Conservation (phyloP, 192 early-diverging fungal genomes). For the Backusella sp. region DNA sequence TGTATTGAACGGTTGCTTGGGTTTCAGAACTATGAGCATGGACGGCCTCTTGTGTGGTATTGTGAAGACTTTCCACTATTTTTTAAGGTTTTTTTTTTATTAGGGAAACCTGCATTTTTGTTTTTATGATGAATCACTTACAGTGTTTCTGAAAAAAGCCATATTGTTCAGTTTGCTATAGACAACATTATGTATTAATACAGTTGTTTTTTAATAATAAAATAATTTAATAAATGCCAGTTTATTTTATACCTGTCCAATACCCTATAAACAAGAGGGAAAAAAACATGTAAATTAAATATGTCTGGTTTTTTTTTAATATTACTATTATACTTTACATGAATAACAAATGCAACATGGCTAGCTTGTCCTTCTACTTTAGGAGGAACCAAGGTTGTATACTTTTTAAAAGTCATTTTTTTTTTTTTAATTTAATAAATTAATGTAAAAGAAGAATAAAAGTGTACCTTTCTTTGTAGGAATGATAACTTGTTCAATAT, state of each 20-base stretch:
- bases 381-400: neutral
- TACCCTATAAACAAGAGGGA: constrained; percentile 20
- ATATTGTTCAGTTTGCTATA: constrained; percentile 43
- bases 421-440: neutral
- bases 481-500: neutral
- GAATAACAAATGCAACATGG: constrained; percentile 40
- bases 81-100: neutral
- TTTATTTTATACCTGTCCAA: constrained; percentile 30
- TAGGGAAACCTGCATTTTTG: neutral
- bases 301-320: neutral
- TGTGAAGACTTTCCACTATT: constrained; percentile 34
- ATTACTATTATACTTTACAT: constrained; percentile 14
- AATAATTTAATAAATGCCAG: neutral
- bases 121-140: constrained; percentile 15
- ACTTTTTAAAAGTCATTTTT: neutral
- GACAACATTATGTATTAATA: neutral
- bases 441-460: neutral
- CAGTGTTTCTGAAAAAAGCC: constrained; percentile 40
- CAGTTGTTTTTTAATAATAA: neutral
- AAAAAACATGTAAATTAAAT: neutral
- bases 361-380: constrained; percentile 19
- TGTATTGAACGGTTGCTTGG: constrained; percentile 32
- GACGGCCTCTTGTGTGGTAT: constrained; percentile 34
- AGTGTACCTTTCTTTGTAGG: neutral
- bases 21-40: constrained; percentile 33